A percentile compares a stretch with the other conserved stretches of the same genome.
Conservation (phyloP, 371 early-diverging fungal genomes). For the Umbelopsis sp. region DNA sequence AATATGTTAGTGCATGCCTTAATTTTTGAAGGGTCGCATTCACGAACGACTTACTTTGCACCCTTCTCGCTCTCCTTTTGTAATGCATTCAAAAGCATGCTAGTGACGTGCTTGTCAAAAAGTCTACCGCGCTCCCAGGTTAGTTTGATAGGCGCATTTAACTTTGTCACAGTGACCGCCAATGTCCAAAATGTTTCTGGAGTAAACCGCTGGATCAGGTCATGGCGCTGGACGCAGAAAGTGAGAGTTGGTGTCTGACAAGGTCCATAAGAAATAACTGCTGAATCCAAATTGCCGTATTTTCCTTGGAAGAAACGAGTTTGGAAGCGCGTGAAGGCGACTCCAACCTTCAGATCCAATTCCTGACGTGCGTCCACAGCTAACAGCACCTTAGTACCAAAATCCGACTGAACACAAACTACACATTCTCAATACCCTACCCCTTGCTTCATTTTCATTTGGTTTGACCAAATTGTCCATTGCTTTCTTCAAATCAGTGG, state of each 20-base stretch:
- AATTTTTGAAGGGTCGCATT: background rate
- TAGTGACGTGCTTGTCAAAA: conserved; percentile 47
- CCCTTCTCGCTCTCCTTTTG: conserved; percentile 29
- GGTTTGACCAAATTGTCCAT: conserved; percentile 56
- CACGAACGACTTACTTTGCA: conserved; percentile 34
- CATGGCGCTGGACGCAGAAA: conserved; percentile 70
- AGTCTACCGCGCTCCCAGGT: conserved; percentile 46
- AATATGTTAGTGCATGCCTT: background rate
- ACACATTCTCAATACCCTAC: conserved; percentile 15
- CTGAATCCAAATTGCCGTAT: conserved; percentile 56
- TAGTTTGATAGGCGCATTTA: conserved; percentile 33
- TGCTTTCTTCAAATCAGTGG: conserved; percentile 58
- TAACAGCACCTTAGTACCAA: background rate
- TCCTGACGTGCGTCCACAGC: conserved; percentile 78
- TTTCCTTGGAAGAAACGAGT: conserved; percentile 57
- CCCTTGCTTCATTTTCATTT: conserved; percentile 61
- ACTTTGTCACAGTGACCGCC: conserved; percentile 30
- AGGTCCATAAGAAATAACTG: conserved; percentile 71
- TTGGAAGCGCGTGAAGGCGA: conserved; percentile 65
- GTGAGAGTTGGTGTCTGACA: conserved; percentile 65
- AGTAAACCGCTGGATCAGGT: conserved; percentile 62
- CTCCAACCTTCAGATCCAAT: conserved; percentile 72
- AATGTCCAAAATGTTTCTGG: conserved; percentile 65
- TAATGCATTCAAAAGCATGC: conserved; percentile 33
- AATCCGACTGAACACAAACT: background rate